These are phyloP conservation scores for Emergomyces orientalis DNA, from an alignment of 2,329 filamentous ascomycete genomes.

Conservation along the genomic window DNA sequence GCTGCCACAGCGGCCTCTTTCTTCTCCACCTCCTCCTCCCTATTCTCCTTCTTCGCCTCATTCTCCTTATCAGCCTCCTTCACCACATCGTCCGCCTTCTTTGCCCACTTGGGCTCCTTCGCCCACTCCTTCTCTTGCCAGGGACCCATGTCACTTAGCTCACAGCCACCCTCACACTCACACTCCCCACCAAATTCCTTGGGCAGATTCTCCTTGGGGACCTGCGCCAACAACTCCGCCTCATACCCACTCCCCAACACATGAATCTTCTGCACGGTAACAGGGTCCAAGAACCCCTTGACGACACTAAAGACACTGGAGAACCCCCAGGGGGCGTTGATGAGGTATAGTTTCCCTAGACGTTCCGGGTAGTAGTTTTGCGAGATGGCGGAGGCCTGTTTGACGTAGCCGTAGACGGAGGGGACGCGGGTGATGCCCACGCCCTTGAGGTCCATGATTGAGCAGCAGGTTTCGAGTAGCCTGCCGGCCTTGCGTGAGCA, in stretches of 20 bases:
- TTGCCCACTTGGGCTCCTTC: slow-evolving; percentile 37
- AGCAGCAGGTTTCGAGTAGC: slow-evolving; percentile 95
- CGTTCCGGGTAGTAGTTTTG: slow-evolving; percentile 99
- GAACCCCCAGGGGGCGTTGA: slow-evolving; percentile 98
- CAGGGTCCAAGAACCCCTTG: slow-evolving; percentile 91
- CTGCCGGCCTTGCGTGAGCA: slow-evolving; percentile 86
- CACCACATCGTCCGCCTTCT: slow-evolving; percentile 16
- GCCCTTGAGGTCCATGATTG: slow-evolving; percentile 95
- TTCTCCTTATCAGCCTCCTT: slow-evolving; percentile 19
- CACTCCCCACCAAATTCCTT: slow-evolving; percentile 77
- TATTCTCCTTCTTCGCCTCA: slow-evolving; percentile 20
- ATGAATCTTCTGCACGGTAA: slow-evolving; percentile 93
- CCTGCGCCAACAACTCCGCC: slow-evolving; percentile 71
- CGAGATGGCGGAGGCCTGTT: slow-evolving; percentile 74
- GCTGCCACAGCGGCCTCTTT: slow-evolving; percentile 22
- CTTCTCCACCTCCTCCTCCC: slow-evolving; percentile 13
- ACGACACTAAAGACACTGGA: slow-evolving; percentile 73
- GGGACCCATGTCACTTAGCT: slow-evolving; percentile 78
- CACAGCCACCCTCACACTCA: slow-evolving; percentile 71
- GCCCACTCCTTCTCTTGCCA: slow-evolving; percentile 53
- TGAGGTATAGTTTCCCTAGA: slow-evolving; percentile 88
- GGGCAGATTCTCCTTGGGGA: slow-evolving; percentile 83
- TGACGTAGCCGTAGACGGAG: slow-evolving; percentile 81
- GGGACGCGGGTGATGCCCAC: slow-evolving; percentile 73
- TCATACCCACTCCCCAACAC: slow-evolving; percentile 75